Base-by-base conservation (phyloP, 2,329 filamentous ascomycete genomes). In the Didymella glomerata region DNA sequence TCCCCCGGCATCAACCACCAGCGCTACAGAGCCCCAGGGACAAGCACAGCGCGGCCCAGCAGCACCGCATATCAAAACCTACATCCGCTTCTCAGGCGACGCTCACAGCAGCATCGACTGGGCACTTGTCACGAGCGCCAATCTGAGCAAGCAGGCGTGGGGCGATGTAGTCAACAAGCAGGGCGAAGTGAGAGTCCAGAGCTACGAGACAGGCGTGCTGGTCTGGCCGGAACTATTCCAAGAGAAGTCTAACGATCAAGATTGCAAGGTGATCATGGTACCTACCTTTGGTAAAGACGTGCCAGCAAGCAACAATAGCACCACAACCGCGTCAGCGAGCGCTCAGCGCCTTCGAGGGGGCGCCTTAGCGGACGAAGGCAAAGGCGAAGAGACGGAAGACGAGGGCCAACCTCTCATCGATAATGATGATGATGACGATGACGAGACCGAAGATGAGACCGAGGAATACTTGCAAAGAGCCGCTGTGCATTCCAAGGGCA, bases 71-170 rank as follows among this genome's bases (percentile, higher is more conserved):
- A 90, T 96, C 73, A 97, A 97, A 75, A 96, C 92, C 0, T 97
- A 95, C 69, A 87, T 93, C 44, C 86, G 90, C 4, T 93, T 84
- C 67, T 57, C 54, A n/a, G 73, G 81, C 48, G 32, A 51, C 1
- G 28, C 74, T n/a, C 70, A 79, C 18, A 73, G 68, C 1, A 76
- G 78, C 0, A 88, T 96, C 38, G 90, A 95, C 70, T 97, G 93
- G 93, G 92, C 91, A 1, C 82, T 97, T 63, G 75, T 96, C 2
- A 96, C 92, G 0, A 95, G 91, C n/a, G 92, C 93, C n/a, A 97
- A 96, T 67, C 76, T 97, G 2, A 95, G 91, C 1, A 94, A 89
- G 61, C 92, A 96, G 76, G 93, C 93, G 0, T 97, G 93, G 93
- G 93, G 93, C 1, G 87, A 90, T 36, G 81, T 84, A 2, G 75